Evolutionary conservation across 176 grass and related monocot genomes (phyloP).

Genomic region (Musa troglodytarum): DNA sequence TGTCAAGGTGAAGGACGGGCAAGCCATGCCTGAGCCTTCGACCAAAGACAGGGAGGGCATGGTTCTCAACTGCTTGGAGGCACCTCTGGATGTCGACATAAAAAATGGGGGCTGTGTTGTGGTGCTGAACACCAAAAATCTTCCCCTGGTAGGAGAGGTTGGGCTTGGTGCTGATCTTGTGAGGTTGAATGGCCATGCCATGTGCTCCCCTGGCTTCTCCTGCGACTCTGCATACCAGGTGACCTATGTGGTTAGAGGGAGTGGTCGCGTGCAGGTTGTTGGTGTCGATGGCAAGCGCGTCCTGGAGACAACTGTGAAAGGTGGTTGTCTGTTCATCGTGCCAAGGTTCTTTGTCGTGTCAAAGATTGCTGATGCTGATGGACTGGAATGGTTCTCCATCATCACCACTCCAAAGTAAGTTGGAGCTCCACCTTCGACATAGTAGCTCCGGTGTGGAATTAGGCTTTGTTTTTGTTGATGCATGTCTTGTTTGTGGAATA

Average conservation of each 20-base stretch:
- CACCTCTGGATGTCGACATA: slow-evolving; percentile 70
- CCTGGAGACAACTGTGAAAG: slow-evolving; percentile 41
- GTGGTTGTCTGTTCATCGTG: slow-evolving; percentile 66
- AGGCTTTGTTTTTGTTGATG: background rate
- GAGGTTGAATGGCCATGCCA: slow-evolving; percentile 57
- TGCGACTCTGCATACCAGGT: slow-evolving; percentile 91
- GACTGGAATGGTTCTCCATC: slow-evolving; percentile 94
- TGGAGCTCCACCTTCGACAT: background rate
- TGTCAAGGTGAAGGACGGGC: slow-evolving; percentile 31
- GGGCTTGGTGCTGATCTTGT: slow-evolving; percentile 76
- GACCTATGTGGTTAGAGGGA: slow-evolving; percentile 68
- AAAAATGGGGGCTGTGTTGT: slow-evolving; percentile 60
- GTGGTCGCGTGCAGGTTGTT: slow-evolving; percentile 62
- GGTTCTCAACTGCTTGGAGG: slow-evolving; percentile 71
- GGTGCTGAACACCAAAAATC: slow-evolving; percentile 67
- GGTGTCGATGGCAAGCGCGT: slow-evolving; percentile 63
- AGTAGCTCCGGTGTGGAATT: background rate
- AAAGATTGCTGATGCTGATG: slow-evolving; percentile 65
- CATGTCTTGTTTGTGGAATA: background rate
- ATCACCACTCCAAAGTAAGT: slow-evolving; percentile 81
- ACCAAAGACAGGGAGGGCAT: slow-evolving; percentile 38
- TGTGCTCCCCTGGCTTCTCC: slow-evolving; percentile 91
- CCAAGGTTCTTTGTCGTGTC: slow-evolving; percentile 80
- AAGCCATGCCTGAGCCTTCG: slow-evolving; percentile 34
- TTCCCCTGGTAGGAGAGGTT: slow-evolving; percentile 58